A percentile compares a stretch with the other conserved stretches of the same genome.
Conservation (phyloP, 169 alveolate genomes). For the Eimeria sp. region DNA sequence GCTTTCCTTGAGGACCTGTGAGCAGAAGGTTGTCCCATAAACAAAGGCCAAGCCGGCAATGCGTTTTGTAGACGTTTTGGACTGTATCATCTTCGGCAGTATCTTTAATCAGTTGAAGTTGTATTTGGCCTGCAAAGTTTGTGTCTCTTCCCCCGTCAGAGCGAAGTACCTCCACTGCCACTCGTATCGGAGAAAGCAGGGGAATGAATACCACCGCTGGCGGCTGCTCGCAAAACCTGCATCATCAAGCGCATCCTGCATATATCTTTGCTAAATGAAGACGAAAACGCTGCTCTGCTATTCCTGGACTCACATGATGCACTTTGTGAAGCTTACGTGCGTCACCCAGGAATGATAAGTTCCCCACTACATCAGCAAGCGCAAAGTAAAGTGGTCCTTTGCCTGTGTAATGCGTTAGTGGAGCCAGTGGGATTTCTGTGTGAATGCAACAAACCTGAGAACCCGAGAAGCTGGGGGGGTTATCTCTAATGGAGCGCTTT, state of each 20-base stretch:
- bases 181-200: background rate
- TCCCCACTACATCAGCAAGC: background rate
- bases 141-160: constrained; percentile 40
- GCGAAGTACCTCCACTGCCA: constrained; percentile 41
- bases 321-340: background rate
- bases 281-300: background rate
- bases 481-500: constrained; percentile 21
- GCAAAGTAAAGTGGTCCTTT: background rate
- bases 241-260: background rate
- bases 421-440: background rate
- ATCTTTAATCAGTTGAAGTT: constrained; percentile 16
- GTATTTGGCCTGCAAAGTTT: constrained; percentile 30
- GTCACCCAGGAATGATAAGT: background rate
- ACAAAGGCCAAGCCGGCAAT: constrained; percentile 39
- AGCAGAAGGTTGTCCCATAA: constrained; percentile 32
- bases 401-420: background rate
- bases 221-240: constrained; percentile 72
- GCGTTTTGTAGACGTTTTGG: background rate
- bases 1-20: constrained; percentile 32
- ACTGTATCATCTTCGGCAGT: background rate
- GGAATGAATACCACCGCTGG: constrained; percentile 58
- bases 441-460: background rate
- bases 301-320: background rate
- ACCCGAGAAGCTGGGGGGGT: constrained; percentile 10
- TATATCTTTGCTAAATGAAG: background rate